Conservation (phyloP, 2,329 filamentous ascomycete genomes). For the Exophiala viscosa region DNA sequence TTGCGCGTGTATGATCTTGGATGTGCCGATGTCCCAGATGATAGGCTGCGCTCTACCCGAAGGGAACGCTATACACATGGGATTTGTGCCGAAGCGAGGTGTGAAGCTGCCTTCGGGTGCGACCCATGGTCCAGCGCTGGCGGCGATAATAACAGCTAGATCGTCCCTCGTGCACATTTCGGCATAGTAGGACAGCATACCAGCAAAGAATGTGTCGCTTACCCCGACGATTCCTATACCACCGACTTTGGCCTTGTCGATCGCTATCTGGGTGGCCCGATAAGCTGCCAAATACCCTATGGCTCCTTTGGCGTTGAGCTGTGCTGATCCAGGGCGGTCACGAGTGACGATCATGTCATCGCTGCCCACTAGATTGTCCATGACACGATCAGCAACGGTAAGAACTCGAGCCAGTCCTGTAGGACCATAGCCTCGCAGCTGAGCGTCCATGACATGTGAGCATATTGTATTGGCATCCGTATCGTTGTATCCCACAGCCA, state of each 20-base stretch:
- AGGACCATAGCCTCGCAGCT: conserved; percentile 3
- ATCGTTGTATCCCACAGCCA: background rate
- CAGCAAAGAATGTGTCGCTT: conserved; percentile 8
- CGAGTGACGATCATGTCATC: background rate
- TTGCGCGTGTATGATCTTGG: conserved; percentile 15
- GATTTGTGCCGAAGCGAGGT: conserved; percentile 14
- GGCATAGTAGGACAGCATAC: conserved; percentile 17
- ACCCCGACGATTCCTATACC: conserved; percentile 9
- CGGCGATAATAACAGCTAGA: conserved; percentile 6
- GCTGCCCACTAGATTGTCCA: background rate
- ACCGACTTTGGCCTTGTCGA: conserved; percentile 10
- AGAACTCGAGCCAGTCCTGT: conserved; percentile 6
- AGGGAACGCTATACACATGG: conserved; percentile 12
- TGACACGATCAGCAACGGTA: conserved; percentile 4
- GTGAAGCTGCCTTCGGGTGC: conserved; percentile 9
- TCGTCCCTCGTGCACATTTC: conserved; percentile 11
- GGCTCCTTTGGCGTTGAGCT: conserved; percentile 8
- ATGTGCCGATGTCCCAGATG: conserved; percentile 19
- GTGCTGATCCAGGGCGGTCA: conserved; percentile 2
- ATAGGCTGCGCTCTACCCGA: background rate
- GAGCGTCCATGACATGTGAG: conserved; percentile 5
- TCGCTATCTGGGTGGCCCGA: conserved; percentile 9
- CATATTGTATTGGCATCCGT: background rate
- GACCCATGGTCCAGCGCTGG: conserved; percentile 8
- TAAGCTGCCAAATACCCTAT: conserved; percentile 11